These are phyloP conservation scores for Chlorella sp. DNA, from an alignment of 139 green algal species.

Conservation along the genomic window DNA sequence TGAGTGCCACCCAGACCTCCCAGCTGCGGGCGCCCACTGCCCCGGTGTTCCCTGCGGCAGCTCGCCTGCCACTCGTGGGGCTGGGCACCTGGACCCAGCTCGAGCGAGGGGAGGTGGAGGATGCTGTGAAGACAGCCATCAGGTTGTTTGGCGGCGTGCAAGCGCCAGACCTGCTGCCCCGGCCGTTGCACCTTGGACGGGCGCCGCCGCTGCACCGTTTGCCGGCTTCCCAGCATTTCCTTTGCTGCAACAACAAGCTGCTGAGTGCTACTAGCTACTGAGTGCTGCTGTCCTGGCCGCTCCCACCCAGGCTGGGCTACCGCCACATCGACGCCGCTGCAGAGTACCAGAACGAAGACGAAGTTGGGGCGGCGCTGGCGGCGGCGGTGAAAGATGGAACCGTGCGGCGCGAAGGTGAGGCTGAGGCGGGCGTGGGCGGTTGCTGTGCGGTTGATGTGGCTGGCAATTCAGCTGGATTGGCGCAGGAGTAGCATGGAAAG, in stretches of 20 bases:
- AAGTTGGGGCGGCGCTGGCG: constrained; percentile 49
- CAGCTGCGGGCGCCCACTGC: neutral
- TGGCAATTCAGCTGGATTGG: too few relatives aligned
- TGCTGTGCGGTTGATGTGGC: too few relatives aligned
- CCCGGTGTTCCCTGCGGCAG: constrained; percentile 1
- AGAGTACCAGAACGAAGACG: constrained; percentile 55
- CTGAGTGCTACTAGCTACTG: too few relatives aligned
- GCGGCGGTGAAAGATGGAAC: constrained; percentile 25
- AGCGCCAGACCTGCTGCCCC: neutral
- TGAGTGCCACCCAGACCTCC: too few relatives aligned
- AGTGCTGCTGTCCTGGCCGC: too few relatives aligned
- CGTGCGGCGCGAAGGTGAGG: constrained; percentile 56
- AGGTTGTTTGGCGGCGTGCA: neutral
- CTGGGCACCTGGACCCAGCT: constrained; percentile 36
- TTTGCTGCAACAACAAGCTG: too few relatives aligned
- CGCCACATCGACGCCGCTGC: constrained; percentile 61
- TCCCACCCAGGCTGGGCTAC: constrained; percentile 52
- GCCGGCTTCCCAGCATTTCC: neutral
- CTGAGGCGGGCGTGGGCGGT: too few relatives aligned
- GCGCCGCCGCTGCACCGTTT: too few relatives aligned
- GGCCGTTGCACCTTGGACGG: neutral
- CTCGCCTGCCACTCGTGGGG: constrained; percentile 3
- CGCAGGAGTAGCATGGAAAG: too few relatives aligned
- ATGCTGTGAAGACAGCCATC: constrained; percentile 2
- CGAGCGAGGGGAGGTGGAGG: constrained; percentile 6